phyloP scores from a whole-genome alignment of 768 basidiomycete species.

The Russula vinacea region DNA sequence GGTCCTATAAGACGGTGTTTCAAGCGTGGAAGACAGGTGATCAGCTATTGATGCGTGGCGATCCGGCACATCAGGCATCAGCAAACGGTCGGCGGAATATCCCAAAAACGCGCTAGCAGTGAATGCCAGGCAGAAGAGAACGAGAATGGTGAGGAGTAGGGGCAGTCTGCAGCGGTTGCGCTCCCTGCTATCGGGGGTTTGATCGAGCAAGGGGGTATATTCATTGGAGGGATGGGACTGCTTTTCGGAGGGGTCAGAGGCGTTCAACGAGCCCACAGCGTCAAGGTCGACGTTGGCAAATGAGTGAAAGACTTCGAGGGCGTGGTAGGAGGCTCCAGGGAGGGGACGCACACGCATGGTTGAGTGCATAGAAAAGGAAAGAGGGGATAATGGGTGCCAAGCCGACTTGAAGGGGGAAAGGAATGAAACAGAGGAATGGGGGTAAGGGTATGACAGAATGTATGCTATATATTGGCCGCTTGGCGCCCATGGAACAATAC shows the following conservation, averaged over 20 bases:
- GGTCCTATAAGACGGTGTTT: neutral
- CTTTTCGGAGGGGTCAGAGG: neutral
- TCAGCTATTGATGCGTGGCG: neutral
- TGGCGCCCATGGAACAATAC: neutral
- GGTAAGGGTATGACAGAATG: neutral
- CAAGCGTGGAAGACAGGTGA: neutral
- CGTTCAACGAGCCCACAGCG: neutral
- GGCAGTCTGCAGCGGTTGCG: neutral
- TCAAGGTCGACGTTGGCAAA: slow-evolving; percentile 13
- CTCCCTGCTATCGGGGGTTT: no score
- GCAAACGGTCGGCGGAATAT: neutral
- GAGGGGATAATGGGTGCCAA: no score
- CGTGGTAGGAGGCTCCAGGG: slow-evolving; percentile 22
- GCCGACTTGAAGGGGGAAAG: neutral
- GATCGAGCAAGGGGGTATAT: neutral
- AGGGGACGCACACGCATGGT: slow-evolving; percentile 13
- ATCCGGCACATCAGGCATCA: neutral
- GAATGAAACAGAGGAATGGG: neutral
- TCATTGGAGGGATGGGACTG: neutral
- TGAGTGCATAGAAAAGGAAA: neutral
- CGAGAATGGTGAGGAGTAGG: neutral
- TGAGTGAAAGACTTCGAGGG: neutral
- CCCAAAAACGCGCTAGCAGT: slow-evolving; percentile 9
- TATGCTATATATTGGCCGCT: neutral
- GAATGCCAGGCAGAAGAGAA: slow-evolving; percentile 9